Evolutionary conservation across 805 yeast species (phyloP), one percentile per base, ranked within the genome.

Genomic region (Yamadazyma akitaensis): DNA sequence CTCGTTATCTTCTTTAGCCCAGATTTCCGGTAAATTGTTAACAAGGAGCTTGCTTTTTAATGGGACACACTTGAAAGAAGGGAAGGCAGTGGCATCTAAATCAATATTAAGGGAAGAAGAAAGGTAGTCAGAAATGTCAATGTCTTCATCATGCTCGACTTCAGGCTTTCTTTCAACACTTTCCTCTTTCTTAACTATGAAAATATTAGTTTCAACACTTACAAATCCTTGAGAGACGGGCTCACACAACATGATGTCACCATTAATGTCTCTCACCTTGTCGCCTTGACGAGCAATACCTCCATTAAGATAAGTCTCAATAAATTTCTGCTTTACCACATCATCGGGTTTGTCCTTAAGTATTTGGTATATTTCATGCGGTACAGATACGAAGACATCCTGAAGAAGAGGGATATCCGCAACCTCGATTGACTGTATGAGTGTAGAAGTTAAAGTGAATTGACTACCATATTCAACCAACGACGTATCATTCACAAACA

Each of bases 141-240:
- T 16, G 33, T 40, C 49, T 10, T 48, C 56, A 1, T 38, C 49
- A 3, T 54, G 45, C 6, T 61, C 58, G 12, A 12, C 5, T 13
- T 17, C 17, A 8, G 14, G 18, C 14, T 8, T 31, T 7, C 17
- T 13, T 7, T 11, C 14, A 16, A n/a, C 31, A 7, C 12, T 26
- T 10, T 40, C 25, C 10, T 47, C 46, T 19, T 54, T 40, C 12
- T 73, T 76, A 14, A 82, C 76, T 26, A 86, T 63, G 2, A 82
- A 75, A 2, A 88, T 64, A n/a, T 68, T 68, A 0, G 92, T 82
- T 1, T 63, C 61, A 1, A 52, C 46, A 17, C 65, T 61, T 0
- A 85, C 55, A 6, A 60, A 53, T 0, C 96, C 96, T 59, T 87
- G 95, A 36, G 76, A 79, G 2, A 80, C 73, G 0, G 96, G 96